Conservation (phyloP, 305 asterid genomes). For the Rubia balearica region DNA sequence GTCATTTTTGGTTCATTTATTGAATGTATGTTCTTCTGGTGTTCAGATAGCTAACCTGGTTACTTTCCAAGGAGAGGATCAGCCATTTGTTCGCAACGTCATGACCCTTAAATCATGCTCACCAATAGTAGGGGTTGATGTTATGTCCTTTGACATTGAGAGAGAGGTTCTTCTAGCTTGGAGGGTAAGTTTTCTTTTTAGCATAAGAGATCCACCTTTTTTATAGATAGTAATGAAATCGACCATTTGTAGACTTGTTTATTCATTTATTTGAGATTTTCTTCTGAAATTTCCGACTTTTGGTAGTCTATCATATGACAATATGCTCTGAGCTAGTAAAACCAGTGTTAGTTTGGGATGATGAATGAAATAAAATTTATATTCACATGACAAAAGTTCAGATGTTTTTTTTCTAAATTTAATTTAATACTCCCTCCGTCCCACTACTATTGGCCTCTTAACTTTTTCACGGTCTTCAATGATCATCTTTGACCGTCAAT, state of each 20-base stretch:
- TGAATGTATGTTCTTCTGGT: slow-evolving; percentile 22
- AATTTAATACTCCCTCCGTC: neutral
- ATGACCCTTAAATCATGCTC: slow-evolving; percentile 98
- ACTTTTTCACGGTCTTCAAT: no score
- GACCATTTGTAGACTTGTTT: neutral
- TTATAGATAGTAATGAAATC: neutral
- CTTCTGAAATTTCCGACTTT: neutral
- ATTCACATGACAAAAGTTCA: neutral
- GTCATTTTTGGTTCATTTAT: slow-evolving; percentile 11
- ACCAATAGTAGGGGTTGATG: slow-evolving; percentile 97
- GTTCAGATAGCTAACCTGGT: slow-evolving; percentile 83
- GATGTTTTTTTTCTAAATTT: neutral
- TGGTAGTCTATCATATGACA: neutral
- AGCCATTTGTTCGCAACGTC: slow-evolving; percentile 89
- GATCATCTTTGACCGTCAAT: no score
- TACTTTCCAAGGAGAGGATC: slow-evolving; percentile 89
- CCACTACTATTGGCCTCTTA: no score
- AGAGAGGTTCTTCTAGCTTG: slow-evolving; percentile 87
- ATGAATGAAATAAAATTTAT: neutral
- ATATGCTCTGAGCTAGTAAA: neutral
- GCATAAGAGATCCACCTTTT: no score
- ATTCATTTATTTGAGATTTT: neutral
- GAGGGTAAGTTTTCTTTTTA: slow-evolving; percentile 57
- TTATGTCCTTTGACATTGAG: slow-evolving; percentile 95
- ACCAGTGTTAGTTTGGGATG: neutral